A percentile compares a stretch with the other conserved stretches of the same genome.
Conservation (phyloP, 441 rosid genomes). For the Mallotus repandus region DNA sequence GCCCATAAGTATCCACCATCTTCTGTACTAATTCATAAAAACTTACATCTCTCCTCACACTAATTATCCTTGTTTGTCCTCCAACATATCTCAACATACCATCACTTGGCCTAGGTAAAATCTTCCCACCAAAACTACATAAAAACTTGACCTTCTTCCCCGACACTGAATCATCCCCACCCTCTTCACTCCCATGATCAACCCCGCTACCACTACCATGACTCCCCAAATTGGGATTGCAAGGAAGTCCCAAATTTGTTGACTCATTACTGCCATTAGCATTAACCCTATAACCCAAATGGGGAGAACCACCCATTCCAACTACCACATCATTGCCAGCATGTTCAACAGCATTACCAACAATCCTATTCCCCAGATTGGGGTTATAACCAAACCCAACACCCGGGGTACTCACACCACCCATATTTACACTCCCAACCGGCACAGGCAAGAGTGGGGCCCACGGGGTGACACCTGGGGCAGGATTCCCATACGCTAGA, state of each 20-base stretch:
- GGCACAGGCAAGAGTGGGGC: slow-evolving; percentile 34
- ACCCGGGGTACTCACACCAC: slow-evolving; percentile 33
- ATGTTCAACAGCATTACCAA: slow-evolving; percentile 44
- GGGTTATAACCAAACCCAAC: slow-evolving; percentile 40
- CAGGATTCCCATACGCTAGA: slow-evolving; percentile 40
- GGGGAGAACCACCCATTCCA: slow-evolving; percentile 30
- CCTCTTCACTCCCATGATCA: slow-evolving; percentile 52
- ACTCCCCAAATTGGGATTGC: slow-evolving; percentile 34
- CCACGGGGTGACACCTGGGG: slow-evolving; percentile 38
- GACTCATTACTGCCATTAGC: slow-evolving; percentile 33
- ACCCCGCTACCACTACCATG: slow-evolving; percentile 34
- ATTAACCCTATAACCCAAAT: slow-evolving; percentile 28
- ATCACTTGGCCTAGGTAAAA: slow-evolving; percentile 82
- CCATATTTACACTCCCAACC: slow-evolving; percentile 34
- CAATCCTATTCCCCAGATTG: slow-evolving; percentile 35
- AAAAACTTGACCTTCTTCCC: slow-evolving; percentile 65
- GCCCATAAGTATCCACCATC: slow-evolving; percentile 53
- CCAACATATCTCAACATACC: slow-evolving; percentile 74
- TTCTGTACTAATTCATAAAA: slow-evolving; percentile 56
- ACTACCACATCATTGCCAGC: slow-evolving; percentile 31
- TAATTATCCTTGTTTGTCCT: slow-evolving; percentile 71
- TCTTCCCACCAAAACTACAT: slow-evolving; percentile 76
- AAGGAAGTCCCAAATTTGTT: slow-evolving; percentile 18
- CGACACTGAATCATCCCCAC: slow-evolving; percentile 50
- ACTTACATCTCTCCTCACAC: slow-evolving; percentile 49